phyloP scores from a whole-genome alignment of 140 eudicot genomes.

The Cichorium intybus region DNA sequence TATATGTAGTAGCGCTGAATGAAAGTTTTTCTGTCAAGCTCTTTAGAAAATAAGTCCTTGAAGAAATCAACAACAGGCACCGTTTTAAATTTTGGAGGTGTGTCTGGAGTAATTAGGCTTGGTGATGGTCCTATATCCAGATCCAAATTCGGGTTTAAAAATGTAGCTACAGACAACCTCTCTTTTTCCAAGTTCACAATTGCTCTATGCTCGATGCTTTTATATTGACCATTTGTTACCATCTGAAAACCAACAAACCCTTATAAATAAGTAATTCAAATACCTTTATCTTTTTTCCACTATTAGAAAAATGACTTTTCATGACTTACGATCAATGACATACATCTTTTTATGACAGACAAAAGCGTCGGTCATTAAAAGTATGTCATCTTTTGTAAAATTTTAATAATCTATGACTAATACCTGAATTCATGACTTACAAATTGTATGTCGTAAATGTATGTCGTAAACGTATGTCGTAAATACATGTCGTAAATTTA shows the following conservation, averaged over 20 bases:
- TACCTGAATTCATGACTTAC: too few species aligned
- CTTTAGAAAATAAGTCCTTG: conserved; percentile 5
- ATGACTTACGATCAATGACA: too few species aligned
- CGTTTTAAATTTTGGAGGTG: conserved; percentile 9
- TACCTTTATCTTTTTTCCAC: too few species aligned
- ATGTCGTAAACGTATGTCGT: too few species aligned
- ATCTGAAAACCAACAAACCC: not conserved
- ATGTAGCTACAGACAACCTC: conserved; percentile 21
- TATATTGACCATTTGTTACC: not conserved
- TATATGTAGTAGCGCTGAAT: not conserved
- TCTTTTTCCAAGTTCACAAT: not conserved
- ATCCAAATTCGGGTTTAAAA: conserved; percentile 2
- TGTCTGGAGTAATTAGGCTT: not conserved
- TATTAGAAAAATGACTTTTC: too few species aligned
- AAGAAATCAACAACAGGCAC: not conserved
- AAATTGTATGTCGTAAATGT: too few species aligned
- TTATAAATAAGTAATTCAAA: too few species aligned
- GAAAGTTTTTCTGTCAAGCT: conserved; percentile 12
- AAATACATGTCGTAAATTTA: too few species aligned
- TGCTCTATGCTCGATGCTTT: not conserved
- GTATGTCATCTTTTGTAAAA: too few species aligned
- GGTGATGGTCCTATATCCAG: conserved; percentile 15
- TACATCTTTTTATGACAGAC: too few species aligned
- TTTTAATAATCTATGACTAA: too few species aligned
- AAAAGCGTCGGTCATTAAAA: too few species aligned